Evolutionary conservation across 768 basidiomycete species (phyloP), one percentile per base, ranked within the genome.

Genomic region (Lactifluus rugatus): DNA sequence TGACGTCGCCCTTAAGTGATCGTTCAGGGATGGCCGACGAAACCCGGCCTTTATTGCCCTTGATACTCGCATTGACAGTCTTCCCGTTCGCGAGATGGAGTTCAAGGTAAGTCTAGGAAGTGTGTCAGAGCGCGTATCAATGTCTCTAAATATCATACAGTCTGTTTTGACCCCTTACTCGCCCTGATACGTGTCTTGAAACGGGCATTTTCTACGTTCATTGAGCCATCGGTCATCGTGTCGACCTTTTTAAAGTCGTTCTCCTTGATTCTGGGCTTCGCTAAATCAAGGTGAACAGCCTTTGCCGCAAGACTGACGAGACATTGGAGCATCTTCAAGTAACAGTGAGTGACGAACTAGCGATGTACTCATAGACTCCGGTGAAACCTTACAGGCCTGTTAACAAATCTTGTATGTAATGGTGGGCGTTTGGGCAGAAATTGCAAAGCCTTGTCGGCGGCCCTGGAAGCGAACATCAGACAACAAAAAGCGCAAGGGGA

Each of bases 171-270:
- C 36, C 54, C 45, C 7, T 8, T 21, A 23, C 56, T 53, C 2
- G 11, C 3, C 21, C 56, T 52, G 51, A 61, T 58, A n/a, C 60
- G 51, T 14, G 50, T 45, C 42, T 58, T 61, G 52, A 34, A 61
- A 1, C 60, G 56, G 5, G 46, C n/a, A 25, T 61, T 61, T 6
- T 44, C 11, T 19, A 61, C 32, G 0, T 10, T 49, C 7, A 3
- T 19, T 0, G n/a, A n/a, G n/a, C 57, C 60, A 34, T 58, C 42
- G 2, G 5, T 13, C 6, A 21, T n/a, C 19, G 23, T 17, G 3
- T 37, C 8, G 21, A 49, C 52, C 14, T 42, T 2, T 9, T 47
- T 21, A 31, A 61, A 58, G 19, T 61, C 60, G n/a, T 39, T 54
- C 5, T 58, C 60, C 13, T 19, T 45, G 13, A 52, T 21, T 26